These are phyloP conservation scores for Arabidopsis lyrata DNA, from an alignment of 441 rosid species.

Conservation along the genomic window DNA sequence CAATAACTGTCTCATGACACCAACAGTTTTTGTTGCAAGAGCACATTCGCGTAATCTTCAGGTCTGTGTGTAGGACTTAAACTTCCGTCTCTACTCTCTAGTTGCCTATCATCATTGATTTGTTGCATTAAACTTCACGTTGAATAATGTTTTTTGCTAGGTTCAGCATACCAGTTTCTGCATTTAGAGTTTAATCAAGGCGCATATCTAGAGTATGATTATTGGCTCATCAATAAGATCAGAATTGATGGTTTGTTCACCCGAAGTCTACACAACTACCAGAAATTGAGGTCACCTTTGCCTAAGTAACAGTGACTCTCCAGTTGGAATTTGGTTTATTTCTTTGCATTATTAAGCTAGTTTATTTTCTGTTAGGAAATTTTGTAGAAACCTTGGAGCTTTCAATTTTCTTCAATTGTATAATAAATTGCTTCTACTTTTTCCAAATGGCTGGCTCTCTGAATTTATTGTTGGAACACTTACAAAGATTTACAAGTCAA, in stretches of 20 bases:
- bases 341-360: constrained; percentile 1
- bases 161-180: constrained; percentile 80
- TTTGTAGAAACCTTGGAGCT: not conserved
- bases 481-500: not conserved
- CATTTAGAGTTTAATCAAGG: constrained; percentile 81
- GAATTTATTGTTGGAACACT: not conserved
- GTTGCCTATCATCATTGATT: not conserved
- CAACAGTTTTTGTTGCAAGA: constrained; percentile 87
- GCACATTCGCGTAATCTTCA: constrained; percentile 82
- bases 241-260: constrained; percentile 96
- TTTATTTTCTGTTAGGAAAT: not conserved
- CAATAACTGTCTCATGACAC: constrained; percentile 61
- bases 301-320: constrained; percentile 30
- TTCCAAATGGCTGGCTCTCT: not conserved
- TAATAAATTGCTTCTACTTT: constrained; percentile 11
- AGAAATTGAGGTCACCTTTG: constrained; percentile 66
- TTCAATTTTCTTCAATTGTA: not conserved
- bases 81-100: not conserved
- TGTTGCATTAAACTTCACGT: not conserved
- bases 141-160: constrained; percentile 49
- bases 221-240: constrained; percentile 80
- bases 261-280: constrained; percentile 75
- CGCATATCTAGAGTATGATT: constrained; percentile 72
- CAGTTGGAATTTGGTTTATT: not conserved
- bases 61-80: constrained; percentile 51